Percentiles rank a stretch among this genome's conserved stretches.
Evolutionary conservation across 768 basidiomycete genomes (phyloP).

Genomic region (Pleurotus giganteus): DNA sequence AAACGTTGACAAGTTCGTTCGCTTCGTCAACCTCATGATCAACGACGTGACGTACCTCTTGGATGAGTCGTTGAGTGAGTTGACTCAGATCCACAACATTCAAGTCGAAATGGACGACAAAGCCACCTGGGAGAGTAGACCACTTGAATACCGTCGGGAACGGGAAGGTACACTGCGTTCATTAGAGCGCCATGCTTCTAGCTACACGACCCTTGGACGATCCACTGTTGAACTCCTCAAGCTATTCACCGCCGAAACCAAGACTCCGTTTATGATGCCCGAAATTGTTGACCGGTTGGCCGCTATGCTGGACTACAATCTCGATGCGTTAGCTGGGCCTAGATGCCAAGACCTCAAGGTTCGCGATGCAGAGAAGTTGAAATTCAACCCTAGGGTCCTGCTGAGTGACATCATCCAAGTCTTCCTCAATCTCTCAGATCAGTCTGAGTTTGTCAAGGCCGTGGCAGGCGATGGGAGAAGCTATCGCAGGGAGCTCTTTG

Average conservation of each 20-base stretch:
- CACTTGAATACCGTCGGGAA: conserved; percentile 78
- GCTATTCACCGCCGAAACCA: conserved; percentile 89
- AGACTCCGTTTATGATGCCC: conserved; percentile 90
- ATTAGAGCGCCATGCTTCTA: conserved; percentile 82
- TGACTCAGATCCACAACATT: conserved; percentile 85
- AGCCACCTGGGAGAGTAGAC: conserved; percentile 62
- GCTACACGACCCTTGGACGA: conserved; percentile 83
- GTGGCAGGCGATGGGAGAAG: conserved; percentile 95
- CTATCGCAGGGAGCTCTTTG: conserved; percentile 83
- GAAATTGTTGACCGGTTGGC: conserved; percentile 96
- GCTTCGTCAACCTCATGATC: conserved; percentile 96
- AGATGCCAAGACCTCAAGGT: conserved; percentile 85
- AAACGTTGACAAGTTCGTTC: conserved; percentile 89
- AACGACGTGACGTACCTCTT: conserved; percentile 98
- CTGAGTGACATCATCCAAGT: conserved; percentile 88
- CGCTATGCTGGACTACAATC: conserved; percentile 95
- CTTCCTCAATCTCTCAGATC: conserved; percentile 83
- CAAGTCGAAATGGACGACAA: conserved; percentile 82
- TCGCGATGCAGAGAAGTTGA: conserved; percentile 82
- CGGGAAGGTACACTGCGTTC: conserved; percentile 72
- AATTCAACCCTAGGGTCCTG: conserved; percentile 80
- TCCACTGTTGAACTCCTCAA: conserved; percentile 90
- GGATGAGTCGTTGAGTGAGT: conserved; percentile 90
- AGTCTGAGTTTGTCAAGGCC: conserved; percentile 75
- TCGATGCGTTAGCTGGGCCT: conserved; percentile 86